Conservation (phyloP, 169 alveolate genomes). For the Theileria sp. region DNA sequence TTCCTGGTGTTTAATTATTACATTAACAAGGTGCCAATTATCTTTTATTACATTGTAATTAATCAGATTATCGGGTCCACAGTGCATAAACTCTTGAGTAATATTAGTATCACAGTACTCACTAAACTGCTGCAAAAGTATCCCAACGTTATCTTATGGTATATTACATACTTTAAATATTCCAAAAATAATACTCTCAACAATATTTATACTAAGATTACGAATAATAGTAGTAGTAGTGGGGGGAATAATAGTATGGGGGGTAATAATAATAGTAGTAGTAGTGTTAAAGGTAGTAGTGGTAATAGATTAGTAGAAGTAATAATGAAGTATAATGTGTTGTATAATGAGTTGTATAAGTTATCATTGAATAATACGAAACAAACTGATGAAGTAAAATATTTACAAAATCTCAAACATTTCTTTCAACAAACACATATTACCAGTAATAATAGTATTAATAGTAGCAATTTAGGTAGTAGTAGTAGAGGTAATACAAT, state of each 20-base stretch:
- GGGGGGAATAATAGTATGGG: not conserved
- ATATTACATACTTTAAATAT: not conserved
- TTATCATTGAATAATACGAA: not conserved
- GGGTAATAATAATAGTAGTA: not conserved
- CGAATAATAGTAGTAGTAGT: not conserved
- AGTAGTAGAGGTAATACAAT: not conserved
- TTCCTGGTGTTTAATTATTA: not conserved
- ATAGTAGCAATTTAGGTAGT: not conserved
- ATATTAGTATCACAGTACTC: not conserved
- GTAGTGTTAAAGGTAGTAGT: not conserved
- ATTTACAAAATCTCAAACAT: not conserved
- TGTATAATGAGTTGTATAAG: not conserved
- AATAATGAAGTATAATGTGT: not conserved
- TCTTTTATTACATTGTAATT: not conserved
- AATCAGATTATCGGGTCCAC: not conserved
- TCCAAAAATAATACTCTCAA: not conserved
- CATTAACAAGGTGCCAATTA: not conserved
- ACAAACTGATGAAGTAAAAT: not conserved
- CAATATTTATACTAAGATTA: conserved; percentile 16
- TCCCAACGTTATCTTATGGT: not conserved
- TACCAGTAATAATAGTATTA: not conserved
- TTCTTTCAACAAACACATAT: not conserved
- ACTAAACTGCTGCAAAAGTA: not conserved
- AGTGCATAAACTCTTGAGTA: not conserved
- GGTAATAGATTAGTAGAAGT: not conserved